Base-by-base conservation (phyloP, 805 yeast species). In the Lipomyces lipofer region DNA sequence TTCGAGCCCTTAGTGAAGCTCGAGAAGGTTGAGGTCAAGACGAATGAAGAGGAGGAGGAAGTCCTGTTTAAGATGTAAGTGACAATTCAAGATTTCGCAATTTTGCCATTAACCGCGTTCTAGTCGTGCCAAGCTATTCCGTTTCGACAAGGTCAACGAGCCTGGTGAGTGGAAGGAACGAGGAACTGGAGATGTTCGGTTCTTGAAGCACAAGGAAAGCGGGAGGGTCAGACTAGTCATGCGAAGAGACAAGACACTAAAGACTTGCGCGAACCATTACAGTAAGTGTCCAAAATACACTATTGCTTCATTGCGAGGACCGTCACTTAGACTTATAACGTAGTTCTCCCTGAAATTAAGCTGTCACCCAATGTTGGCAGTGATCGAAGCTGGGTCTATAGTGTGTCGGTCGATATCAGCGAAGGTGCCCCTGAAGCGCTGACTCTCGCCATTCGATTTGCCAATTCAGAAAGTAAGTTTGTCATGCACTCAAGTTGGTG, bases 191-290 rank as follows among this genome's bases (percentile, higher is more conserved):
- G 99, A 94, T 69, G 96, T 90, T 66, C 89, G 94, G 75, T 88
- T 94, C 74, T 82, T 94, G 71, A 79, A 92, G 77, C 97, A 92
- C 78, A 90, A 89, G 73, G 75, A 75, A 59, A 77, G 88, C 55
- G 80, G 81, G 55, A 91, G 89, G 76, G 88, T 88, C 62, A 86
- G 99, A 78, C 74, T 94, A 63, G 78, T 94, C 70, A 94, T 94
- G 99, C 89, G 99, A 83, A 89, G 99, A 78, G 99, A 94, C 78
- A 92, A 92, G 80, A 94, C 98, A 52, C 81, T 94, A 71, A 94
- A 94, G 80, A 86, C 94, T 69, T 94, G 99, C 75, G 99, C 99
- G 66, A 94, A 94, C 78, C 99, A 94, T 75, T 83, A 83, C 75
- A 82, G 88, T 71, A 75, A 12, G 66, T 54, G n/a, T 12, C 32